Base-by-base conservation (phyloP, 352 stramenopile species). In the Globisporangium takayamanum region DNA sequence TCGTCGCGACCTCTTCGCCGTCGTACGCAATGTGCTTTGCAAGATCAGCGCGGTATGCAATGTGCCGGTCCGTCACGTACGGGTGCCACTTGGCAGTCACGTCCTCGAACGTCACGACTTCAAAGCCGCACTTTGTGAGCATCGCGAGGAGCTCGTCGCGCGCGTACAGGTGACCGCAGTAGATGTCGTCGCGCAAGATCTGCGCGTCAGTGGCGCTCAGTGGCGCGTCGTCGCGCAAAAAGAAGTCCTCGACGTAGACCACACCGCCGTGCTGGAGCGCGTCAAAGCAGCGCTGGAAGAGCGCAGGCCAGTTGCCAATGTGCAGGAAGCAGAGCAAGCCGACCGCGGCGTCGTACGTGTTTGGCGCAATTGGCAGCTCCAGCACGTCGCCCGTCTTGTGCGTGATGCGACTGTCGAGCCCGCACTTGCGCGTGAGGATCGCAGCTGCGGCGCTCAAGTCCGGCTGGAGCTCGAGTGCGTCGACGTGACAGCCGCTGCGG, bases 161-260 rank as follows among this genome's bases (percentile, higher is more conserved):
- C 15, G 60, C 64, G 47, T 79, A 62, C 22, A 94, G 71, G 45
- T 77, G 67, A 8, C 62, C 49, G 52, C 74, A 89, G 64, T 81
- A 93, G 8, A 95, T 60, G 57, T 95, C 84, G 25, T 79, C 55
- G 15, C 67, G 53, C 37, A 95, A 66, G 2, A 75, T 44, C 14
- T 64, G 20, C 53, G 93, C 83, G 12, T 82, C 60, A 0, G 69
- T 41, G 0, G 78, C 14, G 15, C 25, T 76, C 64, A 94, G 76
- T 25, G 18, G 16, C 3, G 59, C 55, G 4, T 59, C 20, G 0
- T 73, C 68, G 41, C 63, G 70, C 26, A 72, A 57, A 68, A 88
- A 90, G 58, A 89, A 94, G 54, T 94, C 86, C 41, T 95, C 84
- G 11, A 89, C 70, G 60, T 89, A 94, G 22, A 95, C 26, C 37